phyloP scores from a whole-genome alignment of 179 eudicot species.

The Sideroxylon spinosum region DNA sequence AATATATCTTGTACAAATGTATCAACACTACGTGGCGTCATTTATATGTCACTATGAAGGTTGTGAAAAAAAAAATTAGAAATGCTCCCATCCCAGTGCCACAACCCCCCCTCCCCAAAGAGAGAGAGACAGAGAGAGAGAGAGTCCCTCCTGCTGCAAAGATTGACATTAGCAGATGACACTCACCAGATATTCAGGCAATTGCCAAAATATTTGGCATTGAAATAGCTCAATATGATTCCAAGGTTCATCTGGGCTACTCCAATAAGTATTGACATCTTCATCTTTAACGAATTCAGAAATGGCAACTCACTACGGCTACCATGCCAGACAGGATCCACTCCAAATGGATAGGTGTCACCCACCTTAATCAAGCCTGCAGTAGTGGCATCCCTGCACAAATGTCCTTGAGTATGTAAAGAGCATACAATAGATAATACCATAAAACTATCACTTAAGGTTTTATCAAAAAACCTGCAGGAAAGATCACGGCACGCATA shows the following conservation, averaged over 20 bases:
- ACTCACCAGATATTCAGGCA: slow-evolving; percentile 68
- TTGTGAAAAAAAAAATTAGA: background rate
- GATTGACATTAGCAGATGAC: slow-evolving; percentile 7
- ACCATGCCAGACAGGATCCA: slow-evolving; percentile 97
- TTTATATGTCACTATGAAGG: background rate
- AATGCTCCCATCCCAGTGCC: too few relatives aligned
- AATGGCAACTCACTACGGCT: slow-evolving; percentile 90
- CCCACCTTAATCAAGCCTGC: slow-evolving; percentile 74
- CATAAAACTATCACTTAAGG: slow-evolving; percentile 10
- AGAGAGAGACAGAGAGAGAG: too few relatives aligned
- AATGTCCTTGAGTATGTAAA: slow-evolving; percentile 9
- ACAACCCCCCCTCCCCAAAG: too few relatives aligned
- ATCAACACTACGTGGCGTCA: background rate
- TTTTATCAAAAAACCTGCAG: slow-evolving; percentile 52
- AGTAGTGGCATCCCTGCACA: slow-evolving; percentile 75
- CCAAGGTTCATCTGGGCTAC: slow-evolving; percentile 97
- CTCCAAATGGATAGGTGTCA: slow-evolving; percentile 90
- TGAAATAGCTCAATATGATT: slow-evolving; percentile 69
- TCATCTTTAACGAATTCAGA: slow-evolving; percentile 91
- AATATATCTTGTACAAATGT: background rate
- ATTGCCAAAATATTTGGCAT: slow-evolving; percentile 62
- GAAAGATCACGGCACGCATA: slow-evolving; percentile 83
- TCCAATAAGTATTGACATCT: slow-evolving; percentile 91
- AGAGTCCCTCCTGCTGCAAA: background rate
- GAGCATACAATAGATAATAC: slow-evolving; percentile 5